Base-by-base conservation (phyloP, 306 rosid species). In the Clitoria ternatea region DNA sequence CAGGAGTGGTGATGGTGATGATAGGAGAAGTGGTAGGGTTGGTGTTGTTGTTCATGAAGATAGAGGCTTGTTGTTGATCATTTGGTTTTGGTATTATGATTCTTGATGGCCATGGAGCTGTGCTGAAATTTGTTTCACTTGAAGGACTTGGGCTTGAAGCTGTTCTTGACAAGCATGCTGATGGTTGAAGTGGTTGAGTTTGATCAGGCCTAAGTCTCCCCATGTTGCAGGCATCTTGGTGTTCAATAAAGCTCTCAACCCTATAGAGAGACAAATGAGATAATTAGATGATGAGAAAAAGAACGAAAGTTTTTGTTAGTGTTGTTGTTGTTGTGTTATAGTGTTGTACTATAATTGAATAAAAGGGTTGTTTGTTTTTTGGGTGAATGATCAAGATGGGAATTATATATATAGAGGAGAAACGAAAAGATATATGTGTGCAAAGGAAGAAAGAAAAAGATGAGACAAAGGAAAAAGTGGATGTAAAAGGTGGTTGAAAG, bases 221-320 rank as follows among this genome's bases (percentile, higher is more conserved):
- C 90, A 87, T 81, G 70, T 84, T 91, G 73, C 99, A 95, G 43
- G 99, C 92, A 81, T 95, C 99, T 86, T 95, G 99, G 70, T 95
- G 99, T 62, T 95, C 99, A 33, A 95, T 95, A 80, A 95, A 95
- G 72, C 99, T 95, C 87, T 95, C 99, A 69, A 95, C 99, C 89
- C 99, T 95, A 69, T 4, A 22, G 2, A 2, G 50, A 54, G n/a
- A n/a, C n/a, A n/a, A n/a, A n/a, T n/a, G n/a, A n/a, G n/a, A n/a
- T n/a, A n/a, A n/a, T n/a, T n/a, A n/a, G n/a, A n/a, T 60, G 40
- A 22, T 59, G 67, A 50, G 53, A 33, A 61, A 66, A 44, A 56
- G 42, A 20, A 57, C 15, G 9, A 8, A 56, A 78, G 1, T 5
- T 37, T 30, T 19, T 6, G 33, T 77, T 29, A 49, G 76, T 49